phyloP scores from a whole-genome alignment of 176 grass and related monocot species.

The Carex kokanica region DNA sequence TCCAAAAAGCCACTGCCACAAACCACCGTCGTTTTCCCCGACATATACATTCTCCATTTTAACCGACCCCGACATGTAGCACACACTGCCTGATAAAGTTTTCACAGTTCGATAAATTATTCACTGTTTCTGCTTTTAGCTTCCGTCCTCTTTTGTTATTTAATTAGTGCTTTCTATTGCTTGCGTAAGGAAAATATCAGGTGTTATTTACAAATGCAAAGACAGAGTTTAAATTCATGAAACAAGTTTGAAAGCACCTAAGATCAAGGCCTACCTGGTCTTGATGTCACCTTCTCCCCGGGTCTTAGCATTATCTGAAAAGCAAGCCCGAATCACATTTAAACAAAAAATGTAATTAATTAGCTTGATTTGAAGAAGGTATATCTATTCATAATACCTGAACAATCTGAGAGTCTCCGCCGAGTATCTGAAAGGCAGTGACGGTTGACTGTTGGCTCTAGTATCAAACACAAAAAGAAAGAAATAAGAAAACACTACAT shows the following conservation, averaged over 20 bases:
- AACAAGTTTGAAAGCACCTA: neutral
- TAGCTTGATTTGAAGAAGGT: neutral
- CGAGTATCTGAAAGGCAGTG: slow-evolving; percentile 94
- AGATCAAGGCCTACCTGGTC: slow-evolving; percentile 51
- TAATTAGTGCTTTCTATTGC: neutral
- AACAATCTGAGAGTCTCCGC: slow-evolving; percentile 85
- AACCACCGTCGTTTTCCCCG: slow-evolving; percentile 71
- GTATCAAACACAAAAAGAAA: neutral
- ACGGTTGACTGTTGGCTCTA: slow-evolving; percentile 62
- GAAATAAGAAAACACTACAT: neutral
- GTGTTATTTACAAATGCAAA: neutral
- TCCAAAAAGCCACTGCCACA: slow-evolving; percentile 98
- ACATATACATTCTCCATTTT: slow-evolving; percentile 88
- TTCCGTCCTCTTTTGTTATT: neutral
- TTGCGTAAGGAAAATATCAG: neutral
- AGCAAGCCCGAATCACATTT: slow-evolving; percentile 23
- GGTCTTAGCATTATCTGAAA: slow-evolving; percentile 85
- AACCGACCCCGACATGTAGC: slow-evolving; percentile 80
- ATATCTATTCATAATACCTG: slow-evolving; percentile 51
- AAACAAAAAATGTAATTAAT: neutral
- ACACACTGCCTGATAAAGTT: slow-evolving; percentile 58
- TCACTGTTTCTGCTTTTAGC: neutral
- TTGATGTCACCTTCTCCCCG: slow-evolving; percentile 78
- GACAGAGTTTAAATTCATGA: neutral
- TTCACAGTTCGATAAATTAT: neutral